Evolutionary conservation across 1,284 basidiomycete species (phyloP), one percentile per base, ranked within the genome.

Genomic region (Marasmius fiardii): DNA sequence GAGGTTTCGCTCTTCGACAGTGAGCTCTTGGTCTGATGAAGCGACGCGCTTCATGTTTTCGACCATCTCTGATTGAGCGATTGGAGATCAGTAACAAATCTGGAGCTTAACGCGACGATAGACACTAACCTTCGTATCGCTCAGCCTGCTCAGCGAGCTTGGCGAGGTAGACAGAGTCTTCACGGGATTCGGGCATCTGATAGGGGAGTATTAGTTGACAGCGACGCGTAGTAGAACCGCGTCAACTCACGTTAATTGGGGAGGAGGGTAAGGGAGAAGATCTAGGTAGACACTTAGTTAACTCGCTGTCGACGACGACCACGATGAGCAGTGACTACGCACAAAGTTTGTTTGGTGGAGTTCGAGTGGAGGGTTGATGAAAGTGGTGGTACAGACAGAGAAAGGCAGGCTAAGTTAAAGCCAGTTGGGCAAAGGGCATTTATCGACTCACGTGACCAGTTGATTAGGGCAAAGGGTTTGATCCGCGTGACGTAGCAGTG

Each of bases 61-160:
- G 66, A 98, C 95, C 95, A 97, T 97, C 76, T 97, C 93, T 95
- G 74, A 35, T 55, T 31, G 28, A 39, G 51, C 35, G n/a, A 54
- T 58, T 55, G 58, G 61, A 4, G 58, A 62, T 59, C 59, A 59
- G 56, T 16, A 58, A 37, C 43, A 18, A 53, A 23, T 33, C 53
- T 43, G 57, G 53, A 41, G 58, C 52, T 53, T 52, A 33, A 61
- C 33, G 5, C 49, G 55, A 54, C 51, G 21, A 53, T 60, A 59
- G 5, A 55, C n/a, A 77, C 84, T 64, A 57, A 91, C 95, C 95
- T 82, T 98, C 95, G 74, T 98, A 97, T 59, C 95, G 93, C 85
- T 98, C 95, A 66, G 95, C 95, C 82, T 96, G 93, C 82, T 96
- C 94, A 74, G 93, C 93, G 82, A 97, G 93, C 92, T 98, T 97